Evolutionary conservation across 176 grass and related monocot species (phyloP), one percentile per base, ranked within the genome.

Genomic region (Carex cristatella): DNA sequence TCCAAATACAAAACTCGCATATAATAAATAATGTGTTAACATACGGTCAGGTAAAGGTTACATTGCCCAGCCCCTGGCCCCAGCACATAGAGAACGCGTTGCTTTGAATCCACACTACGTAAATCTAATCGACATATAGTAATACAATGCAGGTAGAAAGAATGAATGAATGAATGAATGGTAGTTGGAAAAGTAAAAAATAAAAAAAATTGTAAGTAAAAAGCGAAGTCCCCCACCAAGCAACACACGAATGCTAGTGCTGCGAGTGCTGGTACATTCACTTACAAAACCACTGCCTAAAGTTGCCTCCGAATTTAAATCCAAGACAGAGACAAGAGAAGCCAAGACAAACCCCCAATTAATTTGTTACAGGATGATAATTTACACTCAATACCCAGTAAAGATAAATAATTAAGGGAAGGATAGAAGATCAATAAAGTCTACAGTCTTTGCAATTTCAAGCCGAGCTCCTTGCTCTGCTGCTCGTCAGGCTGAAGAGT

Each of bases 401-500:
- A 53, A 56, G 5, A 27, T 8, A 68, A 74, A 72, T 28, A 81
- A 82, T 82, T 81, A 81, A 67, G 13, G 32, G 32, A 76, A 76
- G 48, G 48, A 55, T 55, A 84, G 53, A 79, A 49, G 16, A 84
- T 7, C 46, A 79, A 86, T 16, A 42, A 69, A 55, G 46, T 44
- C 75, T 83, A 68, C 46, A 53, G 54, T 66, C 81, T 69, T 23
- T 84, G 79, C 16, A 86, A 85, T 79, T 76, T 86, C 91, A 88
- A 92, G 37, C 96, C 91, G 2, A 99, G 93, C 67, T 99, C 96
- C 87, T 94, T 88, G n/a, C 87, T 56, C 32, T 90, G 93, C 80
- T 99, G 88, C 72, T 95, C 91, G 51, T 99, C 96, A 0, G 96
- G 96, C 76, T 92, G 88, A 65, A 99, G 46, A 18, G 91, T 92